Percentiles rank a stretch among this genome's conserved stretches.
These are phyloP conservation scores for Podaxis rugospora DNA, from an alignment of 768 basidiomycete genomes.

Conservation along the genomic window DNA sequence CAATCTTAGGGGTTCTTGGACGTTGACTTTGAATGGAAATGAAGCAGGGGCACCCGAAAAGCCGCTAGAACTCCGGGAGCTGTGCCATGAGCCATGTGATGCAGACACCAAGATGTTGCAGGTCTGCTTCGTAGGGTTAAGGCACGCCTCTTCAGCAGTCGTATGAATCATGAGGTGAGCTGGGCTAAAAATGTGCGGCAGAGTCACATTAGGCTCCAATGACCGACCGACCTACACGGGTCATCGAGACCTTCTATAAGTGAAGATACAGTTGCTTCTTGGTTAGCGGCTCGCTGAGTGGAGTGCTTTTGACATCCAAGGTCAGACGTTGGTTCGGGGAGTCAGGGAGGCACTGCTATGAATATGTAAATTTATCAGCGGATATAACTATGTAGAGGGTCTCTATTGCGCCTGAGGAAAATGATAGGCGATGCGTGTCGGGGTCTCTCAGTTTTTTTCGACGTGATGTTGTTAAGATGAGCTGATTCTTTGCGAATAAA, in stretches of 20 bases:
- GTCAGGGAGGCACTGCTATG: neutral
- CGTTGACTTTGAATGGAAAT: neutral
- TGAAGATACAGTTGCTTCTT: neutral
- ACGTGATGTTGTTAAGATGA: neutral
- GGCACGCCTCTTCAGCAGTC: neutral
- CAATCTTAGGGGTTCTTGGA: neutral
- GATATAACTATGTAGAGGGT: neutral
- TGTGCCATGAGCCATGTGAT: conserved; percentile 1
- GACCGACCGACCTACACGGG: conserved; percentile 12
- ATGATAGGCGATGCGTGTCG: neutral
- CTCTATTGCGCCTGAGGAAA: neutral
- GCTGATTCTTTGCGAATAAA: neutral
- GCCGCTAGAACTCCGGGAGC: conserved; percentile 1
- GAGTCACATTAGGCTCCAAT: neutral
- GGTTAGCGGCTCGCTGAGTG: neutral
- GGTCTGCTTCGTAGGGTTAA: neutral
- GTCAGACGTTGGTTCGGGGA: neutral
- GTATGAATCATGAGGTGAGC: neutral
- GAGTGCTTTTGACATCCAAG: neutral
- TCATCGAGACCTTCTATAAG: neutral
- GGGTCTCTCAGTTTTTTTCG: neutral
- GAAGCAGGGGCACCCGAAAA: neutral
- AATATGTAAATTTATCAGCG: conserved; percentile 1
- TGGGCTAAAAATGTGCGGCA: neutral
- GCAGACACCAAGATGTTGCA: neutral